Evolutionary conservation across 192 early-diverging fungal genomes (phyloP), one percentile per base, ranked within the genome.

Genomic region (Dimargaris xerosporica): DNA sequence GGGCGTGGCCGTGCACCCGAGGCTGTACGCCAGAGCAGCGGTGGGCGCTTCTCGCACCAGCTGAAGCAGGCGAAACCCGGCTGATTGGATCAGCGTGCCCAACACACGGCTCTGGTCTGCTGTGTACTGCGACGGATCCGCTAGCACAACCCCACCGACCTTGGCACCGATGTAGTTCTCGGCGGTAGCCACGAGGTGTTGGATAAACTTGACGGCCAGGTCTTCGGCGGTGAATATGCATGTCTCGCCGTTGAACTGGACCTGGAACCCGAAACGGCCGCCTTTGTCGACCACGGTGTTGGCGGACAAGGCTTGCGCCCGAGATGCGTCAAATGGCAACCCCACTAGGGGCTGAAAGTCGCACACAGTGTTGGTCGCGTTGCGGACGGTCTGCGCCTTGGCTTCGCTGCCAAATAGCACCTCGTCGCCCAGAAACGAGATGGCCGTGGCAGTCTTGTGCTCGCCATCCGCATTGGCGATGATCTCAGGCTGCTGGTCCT

Each of bases 391-490:
- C 78, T 94, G 91, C 67, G 80, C 74, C 72, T 87, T 85, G 60
- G 91, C 93, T 65, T 93, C 89, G 42, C 69, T 75, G 54, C 75
- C 71, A 62, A 69, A 75, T 71, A 91, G 87, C 78, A 91, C 91
- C 65, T 94, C 96, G 53, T 91, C 84, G 48, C 82, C 86, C 0
- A 85, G 84, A 81, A 94, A 94, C 64, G 93, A 91, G 65, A 96
- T 86, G 71, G 86, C 88, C 44, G 91, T 84, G 43, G 96, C 90
- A 67, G 93, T 96, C 74, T 90, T 89, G 62, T 93, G 79, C 78
- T 95, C 91, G 72, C 96, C 96, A 67, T 98, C 96, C 75, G 93
- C 91, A 80, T 98, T 96, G 67, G 96, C 96, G 70, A 98, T 94
- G 63, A 88, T 84, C 61, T 94, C 91, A 39, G 86, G 70, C 34